A percentile compares a stretch with the other conserved stretches of the same genome.
These are phyloP conservation scores for Xylaria sp. DNA, from an alignment of 2,329 filamentous ascomycete genomes.

Conservation along the genomic window DNA sequence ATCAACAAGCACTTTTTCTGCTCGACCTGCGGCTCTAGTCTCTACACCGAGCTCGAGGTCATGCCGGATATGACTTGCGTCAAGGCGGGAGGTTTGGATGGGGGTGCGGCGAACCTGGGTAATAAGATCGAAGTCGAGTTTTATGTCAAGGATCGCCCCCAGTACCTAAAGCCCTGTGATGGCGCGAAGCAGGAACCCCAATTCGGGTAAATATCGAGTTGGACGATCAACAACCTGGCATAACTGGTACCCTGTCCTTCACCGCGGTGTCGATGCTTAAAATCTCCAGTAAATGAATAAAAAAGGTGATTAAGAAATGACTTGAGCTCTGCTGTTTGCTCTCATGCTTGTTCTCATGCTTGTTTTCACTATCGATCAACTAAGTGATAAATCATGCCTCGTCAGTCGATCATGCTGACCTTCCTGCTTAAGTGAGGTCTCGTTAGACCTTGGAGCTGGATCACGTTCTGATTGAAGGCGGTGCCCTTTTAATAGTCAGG, in stretches of 20 bases:
- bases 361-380: no score
- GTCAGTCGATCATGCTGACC: no score
- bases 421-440: no score
- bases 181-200: conserved; percentile 25
- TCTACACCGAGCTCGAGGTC: conserved; percentile 31
- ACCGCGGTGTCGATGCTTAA: neutral
- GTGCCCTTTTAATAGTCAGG: no score
- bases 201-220: conserved; percentile 11
- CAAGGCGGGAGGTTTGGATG: conserved; percentile 25
- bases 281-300: neutral
- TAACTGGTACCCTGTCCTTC: neutral
- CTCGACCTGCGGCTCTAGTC: conserved; percentile 25
- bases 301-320: no score
- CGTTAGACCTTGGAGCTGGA: no score
- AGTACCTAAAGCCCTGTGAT: conserved; percentile 20
- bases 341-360: no score
- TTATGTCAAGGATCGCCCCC: conserved; percentile 27
- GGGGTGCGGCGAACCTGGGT: conserved; percentile 23
- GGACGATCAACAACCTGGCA: neutral
- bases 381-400: no score
- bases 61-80: conserved; percentile 29
- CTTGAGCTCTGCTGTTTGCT: no score
- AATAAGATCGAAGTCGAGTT: conserved; percentile 26
- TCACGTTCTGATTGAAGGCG: no score
- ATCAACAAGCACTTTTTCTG: conserved; percentile 34